Conservation (phyloP, 441 rosid species). For the Adansonia rubrostipa region DNA sequence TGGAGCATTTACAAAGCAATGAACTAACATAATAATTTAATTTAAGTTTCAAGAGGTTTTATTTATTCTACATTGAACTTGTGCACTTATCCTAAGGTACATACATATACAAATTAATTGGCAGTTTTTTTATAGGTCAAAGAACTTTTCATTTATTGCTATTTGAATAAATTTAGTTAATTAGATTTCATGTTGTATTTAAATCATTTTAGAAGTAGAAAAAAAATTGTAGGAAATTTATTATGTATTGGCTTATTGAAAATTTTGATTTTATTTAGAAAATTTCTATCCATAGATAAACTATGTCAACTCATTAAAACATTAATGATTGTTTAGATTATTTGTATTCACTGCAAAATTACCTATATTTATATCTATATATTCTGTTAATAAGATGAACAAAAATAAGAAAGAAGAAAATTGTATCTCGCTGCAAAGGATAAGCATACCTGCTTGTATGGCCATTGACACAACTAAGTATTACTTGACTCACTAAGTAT, state of each 20-base stretch:
- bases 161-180: not conserved
- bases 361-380: not conserved
- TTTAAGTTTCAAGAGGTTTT: not conserved
- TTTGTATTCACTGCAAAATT: not conserved
- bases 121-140: not conserved
- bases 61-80: slow-evolving; percentile 3
- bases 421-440: not conserved
- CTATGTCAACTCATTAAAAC: not conserved
- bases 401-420: not conserved
- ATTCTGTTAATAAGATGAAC: slow-evolving; percentile 1
- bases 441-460: not conserved
- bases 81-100: not conserved
- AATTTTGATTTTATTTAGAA: not conserved
- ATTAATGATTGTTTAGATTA: not conserved
- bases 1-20: not conserved
- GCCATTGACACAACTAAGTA: not conserved
- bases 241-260: not conserved
- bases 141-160: not conserved
- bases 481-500: not conserved
- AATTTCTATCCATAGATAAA: not conserved
- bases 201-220: not conserved
- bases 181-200: not conserved
- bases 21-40: not conserved
- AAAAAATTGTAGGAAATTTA: not conserved
- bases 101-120: not conserved